Evolutionary conservation across 73 alveolate species (phyloP).

Genomic region (Effrenium voratum): DNA sequence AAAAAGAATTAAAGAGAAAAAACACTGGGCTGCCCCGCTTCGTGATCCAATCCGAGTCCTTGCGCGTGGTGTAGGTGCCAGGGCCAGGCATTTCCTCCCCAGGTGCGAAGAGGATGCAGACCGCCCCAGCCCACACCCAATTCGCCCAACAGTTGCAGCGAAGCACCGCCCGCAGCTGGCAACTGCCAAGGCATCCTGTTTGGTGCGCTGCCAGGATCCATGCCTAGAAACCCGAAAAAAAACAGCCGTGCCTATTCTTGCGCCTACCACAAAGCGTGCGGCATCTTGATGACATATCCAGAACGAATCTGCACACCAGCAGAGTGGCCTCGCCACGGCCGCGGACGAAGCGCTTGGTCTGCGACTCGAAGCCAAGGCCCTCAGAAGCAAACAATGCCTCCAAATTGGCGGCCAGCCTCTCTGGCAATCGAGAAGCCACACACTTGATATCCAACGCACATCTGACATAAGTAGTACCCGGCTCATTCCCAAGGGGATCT

Average conservation of each 20-base stretch:
- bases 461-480: too few species aligned
- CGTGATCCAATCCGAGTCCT: conserved; percentile 74
- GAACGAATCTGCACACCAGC: too few species aligned
- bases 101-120: background rate
- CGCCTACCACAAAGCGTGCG: too few species aligned
- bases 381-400: too few species aligned
- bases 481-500: too few species aligned
- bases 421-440: too few species aligned
- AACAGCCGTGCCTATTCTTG: too few species aligned
- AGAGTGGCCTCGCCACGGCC: too few species aligned
- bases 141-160: background rate
- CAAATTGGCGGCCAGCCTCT: too few species aligned
- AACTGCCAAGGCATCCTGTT: background rate
- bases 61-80: conserved; percentile 81
- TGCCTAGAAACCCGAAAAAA: background rate
- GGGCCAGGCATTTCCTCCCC: conserved; percentile 72
- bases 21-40: background rate
- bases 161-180: background rate
- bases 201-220: background rate
- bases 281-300: too few species aligned
- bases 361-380: conserved; percentile 93
- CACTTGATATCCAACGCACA: too few species aligned
- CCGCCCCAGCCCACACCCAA: background rate
- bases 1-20: background rate
- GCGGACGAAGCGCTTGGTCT: conserved; percentile 32